These are phyloP conservation scores for Cercospora beticola DNA, from an alignment of 2,329 filamentous ascomycete genomes.

Conservation along the genomic window DNA sequence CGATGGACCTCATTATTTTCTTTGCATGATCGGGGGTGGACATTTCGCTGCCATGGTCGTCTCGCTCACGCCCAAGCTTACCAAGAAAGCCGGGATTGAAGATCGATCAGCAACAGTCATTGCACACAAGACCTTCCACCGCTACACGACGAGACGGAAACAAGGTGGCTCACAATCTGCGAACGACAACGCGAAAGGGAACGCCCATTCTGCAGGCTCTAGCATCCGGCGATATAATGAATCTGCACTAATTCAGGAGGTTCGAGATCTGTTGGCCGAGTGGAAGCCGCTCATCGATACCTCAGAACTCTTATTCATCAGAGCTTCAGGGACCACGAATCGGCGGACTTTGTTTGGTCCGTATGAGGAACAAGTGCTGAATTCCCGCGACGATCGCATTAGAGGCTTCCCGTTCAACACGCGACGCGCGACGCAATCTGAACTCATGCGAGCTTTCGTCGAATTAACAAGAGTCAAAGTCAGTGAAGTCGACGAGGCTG, in stretches of 20 bases:
- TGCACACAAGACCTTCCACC: constrained; percentile 95
- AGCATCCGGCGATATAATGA: constrained; percentile 92
- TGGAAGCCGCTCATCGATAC: constrained; percentile 87
- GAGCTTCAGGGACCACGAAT: constrained; percentile 85
- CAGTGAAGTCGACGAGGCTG: constrained; percentile 69
- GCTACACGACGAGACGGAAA: constrained; percentile 93
- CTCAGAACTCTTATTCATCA: constrained; percentile 81
- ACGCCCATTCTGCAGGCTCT: constrained; percentile 90
- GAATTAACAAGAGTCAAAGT: constrained; percentile 91
- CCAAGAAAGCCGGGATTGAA: constrained; percentile 69
- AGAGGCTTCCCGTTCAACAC: constrained; percentile 93
- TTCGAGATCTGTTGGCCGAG: constrained; percentile 73
- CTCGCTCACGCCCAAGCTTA: constrained; percentile 75
- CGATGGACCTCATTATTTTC: constrained; percentile 80
- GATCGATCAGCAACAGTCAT: constrained; percentile 84
- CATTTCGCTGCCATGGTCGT: constrained; percentile 98
- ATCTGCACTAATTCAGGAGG: constrained; percentile 82
- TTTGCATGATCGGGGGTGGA: constrained; percentile 97
- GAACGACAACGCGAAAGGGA: constrained; percentile 90
- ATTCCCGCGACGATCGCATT: constrained; percentile 73
- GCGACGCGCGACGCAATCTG: constrained; percentile 83
- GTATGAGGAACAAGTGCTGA: constrained; percentile 83
- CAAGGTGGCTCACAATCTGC: constrained; percentile 94
- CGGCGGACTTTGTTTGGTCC: constrained; percentile 83
- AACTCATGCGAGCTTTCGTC: constrained; percentile 91